Conservation (phyloP, 140 eudicot genomes). For the Bidens hawaiensis region DNA sequence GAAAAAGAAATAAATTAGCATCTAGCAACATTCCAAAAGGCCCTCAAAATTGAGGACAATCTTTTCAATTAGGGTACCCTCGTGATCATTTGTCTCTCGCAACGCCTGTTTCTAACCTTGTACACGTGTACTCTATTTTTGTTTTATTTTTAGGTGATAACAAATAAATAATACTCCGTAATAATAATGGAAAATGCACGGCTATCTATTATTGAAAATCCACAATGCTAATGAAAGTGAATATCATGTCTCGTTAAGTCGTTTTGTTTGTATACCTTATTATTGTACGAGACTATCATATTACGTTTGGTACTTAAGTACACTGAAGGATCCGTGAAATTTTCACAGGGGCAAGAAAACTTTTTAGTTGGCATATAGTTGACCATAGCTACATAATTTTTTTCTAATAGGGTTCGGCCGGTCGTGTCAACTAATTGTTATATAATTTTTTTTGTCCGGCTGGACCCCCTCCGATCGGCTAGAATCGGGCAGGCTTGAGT, state of each 20-base stretch:
- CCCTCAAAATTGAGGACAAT: conserved; percentile 27
- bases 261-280: background rate
- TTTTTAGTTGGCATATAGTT: too few species aligned
- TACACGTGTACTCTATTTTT: conserved; percentile 25
- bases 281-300: too few species aligned
- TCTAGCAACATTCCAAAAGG: conserved; percentile 33
- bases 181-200: background rate
- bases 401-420: too few species aligned
- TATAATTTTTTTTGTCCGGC: too few species aligned
- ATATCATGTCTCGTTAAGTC: background rate
- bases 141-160: background rate
- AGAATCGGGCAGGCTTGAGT: too few species aligned
- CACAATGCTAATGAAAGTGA: background rate
- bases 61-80: conserved; percentile 15
- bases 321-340: too few species aligned
- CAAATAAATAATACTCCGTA: background rate
- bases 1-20: background rate
- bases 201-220: background rate
- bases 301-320: too few species aligned
- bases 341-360: too few species aligned
- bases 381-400: too few species aligned
- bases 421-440: too few species aligned
- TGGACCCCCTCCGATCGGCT: too few species aligned
- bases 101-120: background rate
- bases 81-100: conserved; percentile 34